Evolutionary conservation across 257 asterid genomes (phyloP), one percentile per base, ranked within the genome.

Genomic region (Penstemon barbatus): DNA sequence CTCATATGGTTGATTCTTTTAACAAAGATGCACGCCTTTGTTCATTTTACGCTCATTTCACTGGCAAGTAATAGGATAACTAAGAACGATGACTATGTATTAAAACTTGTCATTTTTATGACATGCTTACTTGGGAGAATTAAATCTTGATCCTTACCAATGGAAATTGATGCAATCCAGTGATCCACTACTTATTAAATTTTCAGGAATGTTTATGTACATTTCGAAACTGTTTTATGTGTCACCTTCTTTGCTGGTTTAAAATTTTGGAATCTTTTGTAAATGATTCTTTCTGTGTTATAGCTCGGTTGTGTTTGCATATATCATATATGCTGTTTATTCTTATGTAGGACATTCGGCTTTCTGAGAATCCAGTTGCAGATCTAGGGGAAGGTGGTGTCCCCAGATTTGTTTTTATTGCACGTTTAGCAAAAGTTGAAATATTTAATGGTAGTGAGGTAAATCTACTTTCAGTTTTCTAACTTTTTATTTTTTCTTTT

Each of bases 391-490:
- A 78, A 77, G 92, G 95, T 11, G 96, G 97, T 67, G 80, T 85
- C 33, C 85, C 96, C 36, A 83, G 97, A 84, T 91, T 83, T 84
- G 96, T 84, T 79, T 77, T 94, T 70, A 80, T 91, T 73, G 96
- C 96, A 38, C 96, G 93, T 71, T 77, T 94, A 73, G 89, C 90
- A 39, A 84, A 86, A 71, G 78, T 94, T 61, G 70, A 78, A 78
- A 70, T 83, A 50, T 80, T 94, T 52, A 94, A 94, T 71, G 96
- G 96, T 61, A 91, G 99, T 69, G 95, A 94, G 99, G 99, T 89
- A 70, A 52, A 55, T 61, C 52, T 25, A 4, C 5, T 63, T 44
- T 12, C 33, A 45, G 52, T 65, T 12, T 38, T 39, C 10, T 65
- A 7, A 65, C 37, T 45, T 4, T 41, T 33, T 65, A 1, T 25